Evolutionary conservation across 768 basidiomycete species (phyloP).

Genomic region (Mrakia gelida): DNA sequence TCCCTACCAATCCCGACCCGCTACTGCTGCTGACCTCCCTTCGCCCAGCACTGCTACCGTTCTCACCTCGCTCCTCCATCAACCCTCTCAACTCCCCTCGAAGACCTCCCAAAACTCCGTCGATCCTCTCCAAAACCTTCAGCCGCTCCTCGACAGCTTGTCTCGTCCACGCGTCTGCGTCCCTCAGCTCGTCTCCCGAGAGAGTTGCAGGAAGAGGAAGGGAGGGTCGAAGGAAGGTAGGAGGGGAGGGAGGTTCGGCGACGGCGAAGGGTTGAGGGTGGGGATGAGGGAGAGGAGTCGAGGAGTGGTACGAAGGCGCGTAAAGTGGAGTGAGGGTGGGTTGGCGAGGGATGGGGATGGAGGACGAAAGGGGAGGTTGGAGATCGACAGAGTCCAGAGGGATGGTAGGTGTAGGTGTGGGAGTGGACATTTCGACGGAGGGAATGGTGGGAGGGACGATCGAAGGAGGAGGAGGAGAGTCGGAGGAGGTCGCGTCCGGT

Average conservation of each 20-base stretch:
- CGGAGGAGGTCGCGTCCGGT: not conserved
- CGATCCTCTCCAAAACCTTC: not conserved
- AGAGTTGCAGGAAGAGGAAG: not conserved
- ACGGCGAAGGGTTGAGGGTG: conserved; percentile 9
- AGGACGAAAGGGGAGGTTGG: not conserved
- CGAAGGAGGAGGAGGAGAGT: not conserved
- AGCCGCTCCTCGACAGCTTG: not conserved
- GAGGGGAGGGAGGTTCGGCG: not conserved
- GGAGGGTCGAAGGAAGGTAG: not conserved
- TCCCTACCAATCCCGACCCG: not conserved
- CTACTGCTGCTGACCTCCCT: not conserved
- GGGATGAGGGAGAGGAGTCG: not conserved
- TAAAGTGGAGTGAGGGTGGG: conserved; percentile 12
- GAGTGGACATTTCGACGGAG: not conserved
- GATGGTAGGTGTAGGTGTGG: not conserved
- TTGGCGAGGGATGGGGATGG: not conserved
- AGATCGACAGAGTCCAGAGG: not conserved
- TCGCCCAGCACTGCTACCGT: no score
- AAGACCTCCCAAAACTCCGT: not conserved
- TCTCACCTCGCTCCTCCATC: not conserved
- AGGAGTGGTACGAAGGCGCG: not conserved
- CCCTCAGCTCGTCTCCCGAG: not conserved
- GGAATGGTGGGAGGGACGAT: not conserved
- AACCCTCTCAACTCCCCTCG: not conserved
- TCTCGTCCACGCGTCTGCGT: not conserved